These are phyloP conservation scores for Hyaloscypha hepaticicola DNA, from an alignment of 495 filamentous ascomycete species.

Conservation along the genomic window DNA sequence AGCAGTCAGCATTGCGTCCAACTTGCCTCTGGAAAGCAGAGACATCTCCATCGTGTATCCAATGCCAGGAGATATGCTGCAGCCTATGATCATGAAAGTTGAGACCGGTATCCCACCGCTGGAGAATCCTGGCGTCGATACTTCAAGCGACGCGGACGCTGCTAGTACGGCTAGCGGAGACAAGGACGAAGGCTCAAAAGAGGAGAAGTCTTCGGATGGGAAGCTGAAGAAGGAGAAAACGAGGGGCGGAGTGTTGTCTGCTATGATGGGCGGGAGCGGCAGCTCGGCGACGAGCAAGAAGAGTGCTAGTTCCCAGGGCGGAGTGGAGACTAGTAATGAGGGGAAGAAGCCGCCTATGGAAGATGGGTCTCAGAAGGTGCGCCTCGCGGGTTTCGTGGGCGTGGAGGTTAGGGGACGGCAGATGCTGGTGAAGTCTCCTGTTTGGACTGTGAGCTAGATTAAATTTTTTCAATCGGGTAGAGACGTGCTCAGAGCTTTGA, in stretches of 20 bases:
- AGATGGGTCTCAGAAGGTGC: constrained; percentile 56
- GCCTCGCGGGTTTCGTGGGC: constrained; percentile 81
- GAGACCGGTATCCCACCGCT: constrained; percentile 74
- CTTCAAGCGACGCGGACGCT: constrained; percentile 42
- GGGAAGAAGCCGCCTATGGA: constrained; percentile 26
- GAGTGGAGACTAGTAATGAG: constrained; percentile 25
- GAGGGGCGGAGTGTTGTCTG: constrained; percentile 31
- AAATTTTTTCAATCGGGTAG: background rate
- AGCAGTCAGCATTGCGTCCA: constrained; percentile 78
- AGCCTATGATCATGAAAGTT: constrained; percentile 75
- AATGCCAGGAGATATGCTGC: constrained; percentile 64
- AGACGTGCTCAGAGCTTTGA: background rate
- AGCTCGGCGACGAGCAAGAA: constrained; percentile 24
- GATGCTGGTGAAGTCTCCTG: constrained; percentile 84
- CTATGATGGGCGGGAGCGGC: constrained; percentile 32
- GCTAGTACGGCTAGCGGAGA: constrained; percentile 47
- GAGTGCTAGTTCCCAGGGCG: constrained; percentile 10
- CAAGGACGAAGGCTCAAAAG: constrained; percentile 32
- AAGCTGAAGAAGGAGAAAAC: constrained; percentile 41
- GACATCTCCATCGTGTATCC: constrained; percentile 88
- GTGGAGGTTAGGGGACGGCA: constrained; percentile 83
- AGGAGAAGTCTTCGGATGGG: constrained; percentile 34
- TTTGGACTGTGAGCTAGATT: constrained; percentile 57
- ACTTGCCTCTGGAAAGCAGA: constrained; percentile 86
- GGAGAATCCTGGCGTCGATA: constrained; percentile 47